A percentile compares a stretch with the other conserved stretches of the same genome.
Evolutionary conservation across 148 eudicot species (phyloP).

Genomic region (Spergularia marina): DNA sequence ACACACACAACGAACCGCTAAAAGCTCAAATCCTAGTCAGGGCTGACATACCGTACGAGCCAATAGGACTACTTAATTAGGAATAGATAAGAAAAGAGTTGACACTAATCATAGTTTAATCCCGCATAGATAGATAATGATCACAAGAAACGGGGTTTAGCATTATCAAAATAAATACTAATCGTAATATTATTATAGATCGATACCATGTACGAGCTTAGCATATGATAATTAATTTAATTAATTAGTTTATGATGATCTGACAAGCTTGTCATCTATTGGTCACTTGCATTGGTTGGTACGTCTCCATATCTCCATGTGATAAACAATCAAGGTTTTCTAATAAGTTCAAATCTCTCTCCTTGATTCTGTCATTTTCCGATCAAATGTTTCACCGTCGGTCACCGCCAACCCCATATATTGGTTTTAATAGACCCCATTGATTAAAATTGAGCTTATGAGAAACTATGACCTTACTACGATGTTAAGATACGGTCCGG

Average conservation of each 20-base stretch:
- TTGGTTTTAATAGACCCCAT: too few species aligned
- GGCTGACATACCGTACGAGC: neutral
- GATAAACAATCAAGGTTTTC: slow-evolving; percentile 7
- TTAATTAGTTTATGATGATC: too few species aligned
- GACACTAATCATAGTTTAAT: neutral
- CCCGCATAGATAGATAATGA: neutral
- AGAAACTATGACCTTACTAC: too few species aligned
- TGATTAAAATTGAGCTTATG: too few species aligned
- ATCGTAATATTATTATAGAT: too few species aligned
- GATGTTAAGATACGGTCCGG: too few species aligned
- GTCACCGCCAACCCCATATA: too few species aligned
- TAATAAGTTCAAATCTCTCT: neutral
- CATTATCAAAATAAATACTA: neutral
- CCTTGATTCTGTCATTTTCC: neutral
- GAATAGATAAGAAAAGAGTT: slow-evolving; percentile 1
- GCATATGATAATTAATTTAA: too few species aligned
- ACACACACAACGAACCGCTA: too few species aligned
- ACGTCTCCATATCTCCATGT: slow-evolving; percentile 2
- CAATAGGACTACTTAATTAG: neutral
- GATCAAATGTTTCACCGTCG: too few species aligned
- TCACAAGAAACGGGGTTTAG: neutral
- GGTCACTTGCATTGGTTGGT: neutral
- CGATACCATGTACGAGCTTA: neutral
- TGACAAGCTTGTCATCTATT: too few species aligned
- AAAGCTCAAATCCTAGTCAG: too few species aligned